phyloP scores from a whole-genome alignment of 768 basidiomycete species.

The Mrakia gelida region DNA sequence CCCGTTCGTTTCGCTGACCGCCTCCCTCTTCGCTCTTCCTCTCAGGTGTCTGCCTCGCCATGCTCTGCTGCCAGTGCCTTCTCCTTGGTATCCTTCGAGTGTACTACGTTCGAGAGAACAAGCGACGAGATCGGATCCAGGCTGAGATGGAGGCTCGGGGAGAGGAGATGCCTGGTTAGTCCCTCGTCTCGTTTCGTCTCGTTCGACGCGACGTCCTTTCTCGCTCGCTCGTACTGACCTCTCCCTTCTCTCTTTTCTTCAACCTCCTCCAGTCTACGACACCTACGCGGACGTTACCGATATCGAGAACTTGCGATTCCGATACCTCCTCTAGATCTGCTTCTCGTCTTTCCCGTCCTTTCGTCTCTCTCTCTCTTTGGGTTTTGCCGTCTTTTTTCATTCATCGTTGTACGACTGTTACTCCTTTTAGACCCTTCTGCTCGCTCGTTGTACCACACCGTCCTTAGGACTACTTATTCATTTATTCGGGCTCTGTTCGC shows the following conservation, averaged over 20 bases:
- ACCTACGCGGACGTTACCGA: slow-evolving; percentile 6
- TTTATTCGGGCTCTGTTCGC: no score
- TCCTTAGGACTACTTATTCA: no score
- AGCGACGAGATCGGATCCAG: slow-evolving; percentile 16
- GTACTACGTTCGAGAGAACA: slow-evolving; percentile 23
- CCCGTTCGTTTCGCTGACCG: not conserved
- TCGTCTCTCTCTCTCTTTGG: no score
- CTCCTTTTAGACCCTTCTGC: no score
- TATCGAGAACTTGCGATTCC: not conserved
- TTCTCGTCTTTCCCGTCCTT: no score
- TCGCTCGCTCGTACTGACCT: no score
- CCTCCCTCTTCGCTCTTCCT: slow-evolving; percentile 24
- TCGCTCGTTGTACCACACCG: no score
- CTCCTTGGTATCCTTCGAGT: not conserved
- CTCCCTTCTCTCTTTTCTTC: no score
- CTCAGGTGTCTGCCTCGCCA: not conserved
- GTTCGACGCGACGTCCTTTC: no score
- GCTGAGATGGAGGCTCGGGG: slow-evolving; percentile 11
- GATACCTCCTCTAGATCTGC: not conserved
- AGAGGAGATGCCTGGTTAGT: not conserved
- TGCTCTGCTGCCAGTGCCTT: slow-evolving; percentile 1
- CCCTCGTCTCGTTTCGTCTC: no score
- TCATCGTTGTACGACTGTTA: no score
- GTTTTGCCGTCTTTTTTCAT: no score
- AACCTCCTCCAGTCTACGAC: not conserved